Base-by-base conservation (phyloP, 768 basidiomycete genomes). In the Boletus rex-veris region DNA sequence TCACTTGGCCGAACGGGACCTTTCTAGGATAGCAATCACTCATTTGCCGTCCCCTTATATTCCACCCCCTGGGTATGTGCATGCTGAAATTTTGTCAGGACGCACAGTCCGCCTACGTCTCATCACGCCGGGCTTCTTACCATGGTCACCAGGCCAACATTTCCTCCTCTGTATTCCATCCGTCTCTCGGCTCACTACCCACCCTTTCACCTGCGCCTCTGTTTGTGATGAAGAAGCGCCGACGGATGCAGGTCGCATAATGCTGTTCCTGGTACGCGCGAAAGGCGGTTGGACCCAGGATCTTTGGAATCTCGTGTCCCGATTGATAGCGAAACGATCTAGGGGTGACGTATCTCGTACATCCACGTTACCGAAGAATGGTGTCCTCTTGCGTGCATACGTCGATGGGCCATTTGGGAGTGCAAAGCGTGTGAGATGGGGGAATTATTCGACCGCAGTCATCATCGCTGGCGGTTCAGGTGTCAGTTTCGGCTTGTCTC, bases 111-210 rank as follows among this genome's bases (percentile, higher is more conserved):
- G 89, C 40, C 66, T 91, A n/a, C 82, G 84, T 0, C 71, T 90
- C 38, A 72, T 82, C 50, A 75, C 85, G 0, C 77, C 83, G 0
- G 76, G 78, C 2, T 77, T 76, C 46, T 65, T 86, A 45, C 67
- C 75, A 0, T 91, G 89, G 89, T 77, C 82, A 1, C 83, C 89
- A 3, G 90, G 89, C n/a, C 90, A 91, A 67, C 85, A 88, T 66
- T 82, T 90, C 60, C 75, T 86, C 21, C 74, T 92, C 55, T 80
- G 75, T 48, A 75, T 90, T 18, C 88, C 90, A 0, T 77, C 77
- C 30, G 73, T 92, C 26, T 83, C 84, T 4, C 73, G 70, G 33
- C 74, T 84, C 61, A 78, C 80, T 24, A 77, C 80, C 4, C 89
- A 91, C 61, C 89, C 89, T 3, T 91, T 90, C 68, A 90, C 90